Base-by-base conservation (phyloP, 345 rosid genomes). In the Citrus cavaleriei region DNA sequence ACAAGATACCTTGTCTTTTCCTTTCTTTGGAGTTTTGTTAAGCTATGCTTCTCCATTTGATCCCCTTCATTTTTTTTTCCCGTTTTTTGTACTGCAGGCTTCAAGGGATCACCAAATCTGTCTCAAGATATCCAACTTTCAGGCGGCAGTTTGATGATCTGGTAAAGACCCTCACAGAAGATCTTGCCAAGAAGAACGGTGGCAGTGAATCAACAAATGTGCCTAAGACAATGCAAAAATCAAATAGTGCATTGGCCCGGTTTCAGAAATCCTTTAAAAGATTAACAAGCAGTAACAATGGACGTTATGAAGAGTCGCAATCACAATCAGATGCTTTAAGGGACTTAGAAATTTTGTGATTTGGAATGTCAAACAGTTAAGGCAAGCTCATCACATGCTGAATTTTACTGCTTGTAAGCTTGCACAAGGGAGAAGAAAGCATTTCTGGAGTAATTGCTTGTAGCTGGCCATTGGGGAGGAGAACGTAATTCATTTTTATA, bases 61-160 rank as follows among this genome's bases (percentile, higher is more conserved):
- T 42, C 72, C 70, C 58, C 19, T 10, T 46, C 18, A 46, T 55
- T 24, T 7, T 2, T 4, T 49, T n/a, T 19, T 18, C 34, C 13
- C 55, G 37, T 37, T 37, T 27, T 30, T 76, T 63, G 49, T 32
- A 34, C 30, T 70, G 55, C 35, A 92, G 97, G 89, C 92, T 96
- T 79, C 95, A 85, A 78, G 98, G 99, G 61, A 76, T 95, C 71
- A 90, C 92, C 54, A 95, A 88, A 89, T 92, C 94, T 7, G 76
- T 90, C 59, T 95, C 96, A 38, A 92, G 99, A 81, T 91, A 85
- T 86, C 99, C 97, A 40, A 95, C 98, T 58, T 92, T 81, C 57
- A 84, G 91, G 75, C 90, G 97, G 8, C 89, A 89, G 69, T 93
- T 90, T 40, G 88, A 85, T 60, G 62, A 73, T 51, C 89, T 95